Evolutionary conservation across 208 protist genomes (phyloP).

Genomic region (Leishmania martiniquensis): DNA sequence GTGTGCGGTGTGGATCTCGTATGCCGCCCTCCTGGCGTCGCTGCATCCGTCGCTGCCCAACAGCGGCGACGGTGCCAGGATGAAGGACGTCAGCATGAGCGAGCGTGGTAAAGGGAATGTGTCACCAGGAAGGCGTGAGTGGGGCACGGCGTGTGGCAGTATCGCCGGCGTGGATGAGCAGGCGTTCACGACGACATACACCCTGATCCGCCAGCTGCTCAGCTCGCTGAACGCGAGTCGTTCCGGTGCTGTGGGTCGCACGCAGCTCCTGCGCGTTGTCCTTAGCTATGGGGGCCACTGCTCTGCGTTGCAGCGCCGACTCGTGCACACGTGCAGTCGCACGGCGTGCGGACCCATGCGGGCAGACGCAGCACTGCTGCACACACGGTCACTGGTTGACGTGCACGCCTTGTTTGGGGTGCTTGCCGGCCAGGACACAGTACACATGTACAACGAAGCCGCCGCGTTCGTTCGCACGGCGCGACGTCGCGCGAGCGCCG

Average conservation of each 20-base stretch:
- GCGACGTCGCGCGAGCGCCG: conserved; percentile 6
- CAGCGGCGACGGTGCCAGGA: background rate
- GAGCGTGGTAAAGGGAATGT: background rate
- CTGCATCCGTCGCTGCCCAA: conserved; percentile 9
- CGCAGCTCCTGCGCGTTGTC: conserved; percentile 28
- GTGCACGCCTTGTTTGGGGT: conserved; percentile 54
- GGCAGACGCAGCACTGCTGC: conserved; percentile 31
- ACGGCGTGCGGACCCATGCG: background rate
- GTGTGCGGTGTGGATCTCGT: conserved; percentile 41
- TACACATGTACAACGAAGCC: conserved; percentile 57
- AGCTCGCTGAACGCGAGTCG: conserved; percentile 8
- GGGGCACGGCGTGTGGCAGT: background rate
- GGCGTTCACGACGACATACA: conserved; percentile 18
- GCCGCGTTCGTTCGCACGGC: conserved; percentile 30
- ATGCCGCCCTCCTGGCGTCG: conserved; percentile 20
- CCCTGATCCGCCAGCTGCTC: conserved; percentile 19
- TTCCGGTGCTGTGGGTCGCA: conserved; percentile 22
- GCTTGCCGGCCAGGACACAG: conserved; percentile 43
- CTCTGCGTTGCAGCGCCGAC: conserved; percentile 23
- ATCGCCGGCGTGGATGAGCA: conserved; percentile 3
- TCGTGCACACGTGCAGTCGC: conserved; percentile 23
- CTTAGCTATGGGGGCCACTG: conserved; percentile 44
- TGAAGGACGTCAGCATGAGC: background rate
- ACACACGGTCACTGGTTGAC: conserved; percentile 40
- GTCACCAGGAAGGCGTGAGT: background rate